Conservation (phyloP, 257 asterid species). For the Gardenia jasminoides region DNA sequence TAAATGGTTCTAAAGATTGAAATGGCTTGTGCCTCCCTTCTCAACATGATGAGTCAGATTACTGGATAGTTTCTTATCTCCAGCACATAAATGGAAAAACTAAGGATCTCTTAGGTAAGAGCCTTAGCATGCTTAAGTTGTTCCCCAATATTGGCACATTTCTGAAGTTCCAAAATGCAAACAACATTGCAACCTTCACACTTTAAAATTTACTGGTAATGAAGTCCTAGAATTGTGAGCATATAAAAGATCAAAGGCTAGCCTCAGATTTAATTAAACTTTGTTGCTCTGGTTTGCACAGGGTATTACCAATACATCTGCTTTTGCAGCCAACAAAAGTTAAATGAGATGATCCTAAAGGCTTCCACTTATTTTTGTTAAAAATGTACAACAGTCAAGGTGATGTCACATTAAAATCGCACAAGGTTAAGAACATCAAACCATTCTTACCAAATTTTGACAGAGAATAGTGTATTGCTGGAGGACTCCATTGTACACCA, state of each 20-base stretch:
- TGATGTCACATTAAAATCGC: background rate
- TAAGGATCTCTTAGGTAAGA: background rate
- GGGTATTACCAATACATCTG: background rate
- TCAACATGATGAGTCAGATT: background rate
- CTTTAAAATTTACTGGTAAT: background rate
- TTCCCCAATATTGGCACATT: background rate
- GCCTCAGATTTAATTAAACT: background rate
- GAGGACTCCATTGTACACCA: background rate
- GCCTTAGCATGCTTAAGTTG: background rate
- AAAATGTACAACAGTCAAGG: background rate
- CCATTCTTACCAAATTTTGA: background rate
- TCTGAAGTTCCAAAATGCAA: background rate
- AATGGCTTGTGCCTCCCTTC: background rate
- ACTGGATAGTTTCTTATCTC: background rate
- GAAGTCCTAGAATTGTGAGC: background rate
- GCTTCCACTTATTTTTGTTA: background rate
- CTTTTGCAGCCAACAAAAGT: background rate
- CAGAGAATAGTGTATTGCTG: background rate
- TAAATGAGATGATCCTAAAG: background rate
- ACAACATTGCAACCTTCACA: background rate
- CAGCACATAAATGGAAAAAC: background rate
- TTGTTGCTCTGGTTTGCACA: background rate
- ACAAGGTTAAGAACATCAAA: background rate
- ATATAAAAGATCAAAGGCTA: background rate
- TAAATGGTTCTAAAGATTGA: background rate